Percentiles rank a stretch among this genome's conserved stretches.
These are phyloP conservation scores for Bryopsis sp. DNA, from an alignment of 139 green algal species.

Conservation along the genomic window DNA sequence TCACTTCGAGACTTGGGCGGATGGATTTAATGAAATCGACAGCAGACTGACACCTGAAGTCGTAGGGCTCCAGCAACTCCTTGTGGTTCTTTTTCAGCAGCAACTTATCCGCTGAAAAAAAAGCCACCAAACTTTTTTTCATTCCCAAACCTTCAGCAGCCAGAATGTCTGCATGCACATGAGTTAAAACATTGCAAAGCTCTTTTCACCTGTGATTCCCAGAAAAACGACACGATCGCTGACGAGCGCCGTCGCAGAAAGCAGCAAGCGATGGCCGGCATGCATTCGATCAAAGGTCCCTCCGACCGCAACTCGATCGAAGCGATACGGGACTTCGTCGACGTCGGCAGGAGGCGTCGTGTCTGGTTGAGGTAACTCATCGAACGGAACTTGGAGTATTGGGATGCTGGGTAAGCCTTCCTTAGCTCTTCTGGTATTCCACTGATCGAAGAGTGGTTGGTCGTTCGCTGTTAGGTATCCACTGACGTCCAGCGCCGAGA, in stretches of 20 bases:
- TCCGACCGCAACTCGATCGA: slow-evolving; percentile 62
- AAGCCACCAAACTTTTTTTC: no score
- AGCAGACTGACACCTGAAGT: slow-evolving; percentile 31
- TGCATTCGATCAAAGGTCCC: slow-evolving; percentile 92
- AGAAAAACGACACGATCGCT: slow-evolving; percentile 42
- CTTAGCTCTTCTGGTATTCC: background rate
- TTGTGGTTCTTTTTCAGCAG: slow-evolving; percentile 61
- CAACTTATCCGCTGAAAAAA: slow-evolving; percentile 51
- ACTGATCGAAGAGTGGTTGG: background rate
- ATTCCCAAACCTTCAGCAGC: no score
- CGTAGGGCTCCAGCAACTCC: slow-evolving; percentile 66
- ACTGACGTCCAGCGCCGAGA: background rate
- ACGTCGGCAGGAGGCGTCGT: slow-evolving; percentile 13
- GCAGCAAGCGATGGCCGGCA: slow-evolving; percentile 80
- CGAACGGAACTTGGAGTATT: background rate
- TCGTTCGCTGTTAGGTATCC: background rate
- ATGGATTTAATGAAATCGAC: slow-evolving; percentile 49
- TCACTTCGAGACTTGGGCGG: slow-evolving; percentile 36
- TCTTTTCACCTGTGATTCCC: slow-evolving; percentile 60
- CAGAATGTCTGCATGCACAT: no score
- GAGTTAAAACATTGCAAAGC: no score
- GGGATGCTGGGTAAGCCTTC: slow-evolving; percentile 1
- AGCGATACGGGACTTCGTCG: slow-evolving; percentile 28
- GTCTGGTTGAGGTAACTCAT: background rate
- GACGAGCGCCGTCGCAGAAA: slow-evolving; percentile 64